These are phyloP conservation scores for Aegilops speltoides DNA, from an alignment of 176 grass and related monocot species.

Conservation along the genomic window DNA sequence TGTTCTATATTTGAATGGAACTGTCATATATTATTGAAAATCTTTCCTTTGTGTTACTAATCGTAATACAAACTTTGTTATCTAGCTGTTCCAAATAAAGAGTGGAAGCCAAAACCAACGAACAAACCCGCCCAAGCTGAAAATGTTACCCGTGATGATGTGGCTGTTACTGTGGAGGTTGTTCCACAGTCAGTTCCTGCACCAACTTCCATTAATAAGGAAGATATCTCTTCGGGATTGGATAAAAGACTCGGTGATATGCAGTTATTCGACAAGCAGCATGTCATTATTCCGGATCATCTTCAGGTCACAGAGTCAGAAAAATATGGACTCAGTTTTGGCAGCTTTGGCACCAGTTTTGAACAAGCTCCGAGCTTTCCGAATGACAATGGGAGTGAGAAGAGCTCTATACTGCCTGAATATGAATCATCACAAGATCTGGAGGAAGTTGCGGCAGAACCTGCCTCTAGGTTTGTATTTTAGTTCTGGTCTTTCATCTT, in stretches of 20 bases:
- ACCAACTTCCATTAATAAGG: conserved; percentile 35
- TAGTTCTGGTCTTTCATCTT: background rate
- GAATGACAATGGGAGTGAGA: conserved; percentile 45
- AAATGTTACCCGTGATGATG: conserved; percentile 32
- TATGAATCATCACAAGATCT: conserved; percentile 43
- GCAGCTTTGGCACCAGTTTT: conserved; percentile 74
- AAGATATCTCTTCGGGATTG: conserved; percentile 26
- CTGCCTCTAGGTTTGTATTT: conserved; percentile 48
- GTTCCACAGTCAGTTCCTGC: conserved; percentile 36
- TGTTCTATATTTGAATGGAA: background rate
- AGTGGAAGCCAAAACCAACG: conserved; percentile 90
- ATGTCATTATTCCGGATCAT: conserved; percentile 91
- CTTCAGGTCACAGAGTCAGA: conserved; percentile 87
- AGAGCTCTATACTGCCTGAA: conserved; percentile 31
- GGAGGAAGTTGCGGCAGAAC: conserved; percentile 38
- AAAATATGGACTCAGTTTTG: conserved; percentile 80
- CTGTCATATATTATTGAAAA: background rate
- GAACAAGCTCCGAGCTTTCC: conserved; percentile 33
- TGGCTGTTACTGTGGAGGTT: conserved; percentile 35
- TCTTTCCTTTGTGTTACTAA: background rate
- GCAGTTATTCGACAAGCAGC: conserved; percentile 55
- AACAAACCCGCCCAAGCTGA: conserved; percentile 45
- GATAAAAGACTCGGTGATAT: conserved; percentile 48
- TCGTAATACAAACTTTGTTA: conserved; percentile 8
- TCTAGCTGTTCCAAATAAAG: conserved; percentile 73